Percentiles rank a stretch among this genome's conserved stretches.
Evolutionary conservation across 208 protist genomes (phyloP).

Genomic region (Leishmania mexicana): DNA sequence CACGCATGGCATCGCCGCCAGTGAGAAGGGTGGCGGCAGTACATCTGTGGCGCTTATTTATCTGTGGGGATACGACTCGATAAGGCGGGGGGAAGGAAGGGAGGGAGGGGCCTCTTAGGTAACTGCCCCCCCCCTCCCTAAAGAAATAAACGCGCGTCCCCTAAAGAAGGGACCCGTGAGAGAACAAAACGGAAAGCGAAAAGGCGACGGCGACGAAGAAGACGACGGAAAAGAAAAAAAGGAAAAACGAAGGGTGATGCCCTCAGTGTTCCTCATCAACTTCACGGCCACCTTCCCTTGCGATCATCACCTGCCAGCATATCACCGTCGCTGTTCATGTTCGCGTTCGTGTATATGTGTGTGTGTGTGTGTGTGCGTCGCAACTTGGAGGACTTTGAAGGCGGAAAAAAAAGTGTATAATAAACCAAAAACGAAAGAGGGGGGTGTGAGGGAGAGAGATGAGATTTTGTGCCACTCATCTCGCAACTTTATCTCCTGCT

Average conservation of each 20-base stretch:
- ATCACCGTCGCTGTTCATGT: too few species aligned
- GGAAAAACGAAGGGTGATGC: background rate
- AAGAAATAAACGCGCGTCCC: background rate
- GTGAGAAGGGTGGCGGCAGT: background rate
- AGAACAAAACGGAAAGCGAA: background rate
- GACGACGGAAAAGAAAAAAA: background rate
- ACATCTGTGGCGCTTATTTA: background rate
- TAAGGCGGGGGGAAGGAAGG: background rate
- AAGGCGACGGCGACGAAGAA: background rate
- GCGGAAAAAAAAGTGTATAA: background rate
- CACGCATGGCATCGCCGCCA: background rate
- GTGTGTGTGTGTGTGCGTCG: background rate
- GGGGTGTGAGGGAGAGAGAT: background rate
- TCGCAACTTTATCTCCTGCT: background rate
- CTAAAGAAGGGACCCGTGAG: background rate
- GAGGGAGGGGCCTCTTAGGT: too few species aligned
- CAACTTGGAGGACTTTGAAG: background rate
- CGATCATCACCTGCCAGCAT: background rate
- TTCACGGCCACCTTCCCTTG: background rate
- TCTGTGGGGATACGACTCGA: background rate
- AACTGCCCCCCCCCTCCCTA: too few species aligned
- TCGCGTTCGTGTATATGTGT: too few species aligned
- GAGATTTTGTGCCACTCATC: background rate
- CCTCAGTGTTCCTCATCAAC: background rate
- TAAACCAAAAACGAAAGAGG: too few species aligned